Base-by-base conservation (phyloP, 2,329 filamentous ascomycete genomes). In the Blastomyces emzantsi region DNA sequence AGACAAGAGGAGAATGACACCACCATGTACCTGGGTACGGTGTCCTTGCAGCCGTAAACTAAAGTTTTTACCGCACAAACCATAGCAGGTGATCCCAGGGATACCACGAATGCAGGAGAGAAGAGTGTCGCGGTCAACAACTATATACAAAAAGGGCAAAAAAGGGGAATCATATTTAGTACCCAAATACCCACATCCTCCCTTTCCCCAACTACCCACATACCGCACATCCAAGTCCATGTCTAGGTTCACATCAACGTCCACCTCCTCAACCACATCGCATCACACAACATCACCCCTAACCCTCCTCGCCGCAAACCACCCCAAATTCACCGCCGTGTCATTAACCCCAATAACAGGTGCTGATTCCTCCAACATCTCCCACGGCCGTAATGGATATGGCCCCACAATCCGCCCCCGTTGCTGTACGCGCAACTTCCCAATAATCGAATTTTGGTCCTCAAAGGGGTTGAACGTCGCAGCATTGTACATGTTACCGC, bases 281-380 rank as follows among this genome's bases (percentile, higher is more conserved):
- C 41, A 41, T 57, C 55, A 41, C 28, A 22, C 30, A 28, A 60
- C 41, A 43, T 45, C 36, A 33, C 56, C 62, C 57, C 55, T 41
- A 22, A 59, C 28, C 41, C 71, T 73, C 58, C 77, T 69, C 19
- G 78, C 73, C 59, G 77, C 76, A 63, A 80, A 79, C 54, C 74
- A 76, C 25, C 74, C 70, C 54, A 80, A 65, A 61, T 73, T 77
- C 41, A 80, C 68, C 25, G 77, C 76, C 3, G 78, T 79, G 64
- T 80, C 78, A 64, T 80, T 80, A n/a, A 71, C 69, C 30, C 77
- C 76, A 28, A 76, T 67, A 22, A 78, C 72, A 1, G 78, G 78
- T 22, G 78, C 77, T 13, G 78, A 74, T 64, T 79, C 78, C 66
- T 77, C 76, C 30, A 80, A 71, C 63, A 79, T 73, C 64, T 80